Conservation (phyloP, 495 filamentous ascomycete genomes). For the Polyplosphaeria fusca region DNA sequence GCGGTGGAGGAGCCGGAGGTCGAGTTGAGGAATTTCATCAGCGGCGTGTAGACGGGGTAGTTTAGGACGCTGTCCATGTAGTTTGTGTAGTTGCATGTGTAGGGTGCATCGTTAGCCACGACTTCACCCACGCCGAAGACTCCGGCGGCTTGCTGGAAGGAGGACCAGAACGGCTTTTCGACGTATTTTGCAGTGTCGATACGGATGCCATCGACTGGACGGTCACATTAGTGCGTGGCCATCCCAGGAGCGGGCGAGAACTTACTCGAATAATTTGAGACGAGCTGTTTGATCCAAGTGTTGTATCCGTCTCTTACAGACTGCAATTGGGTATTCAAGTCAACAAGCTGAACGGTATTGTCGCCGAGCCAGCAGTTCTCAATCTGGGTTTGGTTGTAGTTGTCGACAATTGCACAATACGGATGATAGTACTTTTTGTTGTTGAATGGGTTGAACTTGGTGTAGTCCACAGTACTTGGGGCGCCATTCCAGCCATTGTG, state of each 20-base stretch:
- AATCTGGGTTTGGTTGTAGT: slow-evolving; percentile 47
- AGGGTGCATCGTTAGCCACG: slow-evolving; percentile 56
- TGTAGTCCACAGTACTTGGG: slow-evolving; percentile 56
- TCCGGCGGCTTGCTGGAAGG: slow-evolving; percentile 61
- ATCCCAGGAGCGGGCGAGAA: neutral
- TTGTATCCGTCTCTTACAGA: slow-evolving; percentile 58
- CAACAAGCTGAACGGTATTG: slow-evolving; percentile 59
- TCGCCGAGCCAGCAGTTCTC: slow-evolving; percentile 65
- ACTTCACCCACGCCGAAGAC: slow-evolving; percentile 73
- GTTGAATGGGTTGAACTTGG: slow-evolving; percentile 63
- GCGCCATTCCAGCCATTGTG: slow-evolving; percentile 67
- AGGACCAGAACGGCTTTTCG: slow-evolving; percentile 65
- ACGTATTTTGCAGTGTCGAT: slow-evolving; percentile 75
- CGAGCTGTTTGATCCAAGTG: slow-evolving; percentile 62
- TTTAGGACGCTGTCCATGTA: slow-evolving; percentile 64
- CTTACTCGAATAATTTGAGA: slow-evolving; percentile 61
- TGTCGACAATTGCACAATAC: slow-evolving; percentile 62
- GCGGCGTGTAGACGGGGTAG: slow-evolving; percentile 63
- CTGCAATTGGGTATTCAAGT: slow-evolving; percentile 62
- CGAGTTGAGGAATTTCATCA: slow-evolving; percentile 56
- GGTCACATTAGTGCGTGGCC: neutral
- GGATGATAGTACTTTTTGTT: slow-evolving; percentile 61
- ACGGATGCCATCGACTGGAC: slow-evolving; percentile 64
- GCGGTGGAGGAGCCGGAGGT: slow-evolving; percentile 27
- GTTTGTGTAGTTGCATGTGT: slow-evolving; percentile 65